These are phyloP conservation scores for Hygrocybe punicea DNA, from an alignment of 768 basidiomycete genomes.

Conservation along the genomic window DNA sequence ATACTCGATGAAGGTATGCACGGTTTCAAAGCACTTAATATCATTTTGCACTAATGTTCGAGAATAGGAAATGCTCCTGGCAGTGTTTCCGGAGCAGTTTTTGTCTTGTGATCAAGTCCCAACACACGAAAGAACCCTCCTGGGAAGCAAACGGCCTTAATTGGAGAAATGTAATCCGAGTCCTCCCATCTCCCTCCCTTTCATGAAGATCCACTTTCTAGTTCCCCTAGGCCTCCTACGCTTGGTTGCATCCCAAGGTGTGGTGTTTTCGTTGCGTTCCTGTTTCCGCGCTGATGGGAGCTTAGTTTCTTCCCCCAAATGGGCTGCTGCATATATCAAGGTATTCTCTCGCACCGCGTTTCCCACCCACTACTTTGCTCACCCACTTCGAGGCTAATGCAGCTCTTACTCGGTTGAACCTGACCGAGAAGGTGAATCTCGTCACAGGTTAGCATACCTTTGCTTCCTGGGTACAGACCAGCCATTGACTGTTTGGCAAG, in stretches of 20 bases:
- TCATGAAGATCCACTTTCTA: too few species aligned
- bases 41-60: too few species aligned
- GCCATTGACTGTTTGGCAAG: background rate
- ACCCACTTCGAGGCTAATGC: background rate
- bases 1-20: too few species aligned
- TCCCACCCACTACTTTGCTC: background rate
- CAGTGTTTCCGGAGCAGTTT: too few species aligned
- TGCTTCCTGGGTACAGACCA: background rate
- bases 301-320: background rate
- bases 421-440: background rate
- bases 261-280: background rate
- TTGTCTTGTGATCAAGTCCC: too few species aligned
- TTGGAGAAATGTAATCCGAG: too few species aligned
- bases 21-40: too few species aligned
- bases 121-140: too few species aligned
- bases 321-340: slow-evolving; percentile 5
- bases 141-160: too few species aligned
- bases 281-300: background rate
- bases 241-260: background rate
- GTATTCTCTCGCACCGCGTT: background rate
- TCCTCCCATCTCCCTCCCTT: too few species aligned
- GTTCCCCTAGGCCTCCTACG: too few species aligned
- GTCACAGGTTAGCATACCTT: background rate
- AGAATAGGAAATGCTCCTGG: too few species aligned
- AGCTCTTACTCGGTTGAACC: background rate